Evolutionary conservation across 2,329 filamentous ascomycete species (phyloP), one percentile per base, ranked within the genome.

Genomic region (Claviceps quebecensis): DNA sequence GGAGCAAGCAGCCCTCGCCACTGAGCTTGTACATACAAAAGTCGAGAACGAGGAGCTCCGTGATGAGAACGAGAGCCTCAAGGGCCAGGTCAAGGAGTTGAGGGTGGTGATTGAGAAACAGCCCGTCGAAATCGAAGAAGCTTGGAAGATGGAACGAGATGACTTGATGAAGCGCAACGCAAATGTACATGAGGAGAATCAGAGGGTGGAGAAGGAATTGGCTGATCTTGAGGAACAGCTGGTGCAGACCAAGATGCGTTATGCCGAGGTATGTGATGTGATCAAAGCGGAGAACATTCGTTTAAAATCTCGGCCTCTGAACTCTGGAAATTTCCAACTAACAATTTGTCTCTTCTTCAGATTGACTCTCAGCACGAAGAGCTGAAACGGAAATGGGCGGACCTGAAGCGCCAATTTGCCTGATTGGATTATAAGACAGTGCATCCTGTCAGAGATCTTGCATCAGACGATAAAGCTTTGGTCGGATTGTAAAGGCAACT

Each of bases 121-220:
- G 67, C 89, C 91, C 0, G 81, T 81, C 43, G 89, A 97, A 65
- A 82, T 97, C 5, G 93, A 98, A 65, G 78, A 80, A 54, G 78
- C 81, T 50, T 80, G 95, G 68, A 81, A 86, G 64, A 77, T 78
- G 11, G 91, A 97, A 68, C 90, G 95, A 70, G 90, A 96, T 51
- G 80, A 86, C 50, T 81, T 97, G 60, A 93, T 97, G 84, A 83
- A 88, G 66, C 81, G 89, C 54, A 97, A 97, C 64, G 79, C 86
- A 56, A 88, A 94, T 61, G 90, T 97, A 7, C 90, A 97, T 62
- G 89, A 95, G 59, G 88, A 95, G 70, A 98, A 97, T 62, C 77
- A 86, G 54, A 80, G 76, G 53, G 71, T 98, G 58, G 90, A 96
- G 68, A 91, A 95, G 63, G 87, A 93, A 61, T 78, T 95, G 77